phyloP scores from a whole-genome alignment of 192 early-diverging fungal genomes.

The Phycomyces nitens region DNA sequence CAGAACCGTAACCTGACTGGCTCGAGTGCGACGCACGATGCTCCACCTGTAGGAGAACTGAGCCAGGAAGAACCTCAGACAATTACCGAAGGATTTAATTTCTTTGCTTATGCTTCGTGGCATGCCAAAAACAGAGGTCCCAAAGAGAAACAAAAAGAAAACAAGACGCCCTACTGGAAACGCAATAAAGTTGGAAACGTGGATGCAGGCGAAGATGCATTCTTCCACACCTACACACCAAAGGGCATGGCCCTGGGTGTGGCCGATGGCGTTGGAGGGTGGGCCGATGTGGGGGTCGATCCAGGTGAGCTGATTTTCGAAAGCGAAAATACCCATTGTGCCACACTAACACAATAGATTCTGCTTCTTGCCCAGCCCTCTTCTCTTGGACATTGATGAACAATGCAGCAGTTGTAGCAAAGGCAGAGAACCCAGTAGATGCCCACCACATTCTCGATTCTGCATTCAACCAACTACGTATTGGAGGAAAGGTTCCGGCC shows the following conservation, averaged over 20 bases:
- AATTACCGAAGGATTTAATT: conserved; percentile 14
- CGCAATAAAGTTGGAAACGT: conserved; percentile 48
- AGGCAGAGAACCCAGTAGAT: conserved; percentile 34
- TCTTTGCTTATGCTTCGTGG: conserved; percentile 35
- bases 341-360: conserved; percentile 8
- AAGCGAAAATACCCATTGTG: background rate
- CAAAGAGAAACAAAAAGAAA: conserved; percentile 4
- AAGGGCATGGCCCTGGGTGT: conserved; percentile 54
- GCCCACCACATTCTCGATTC: conserved; percentile 50
- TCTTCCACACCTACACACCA: conserved; percentile 51
- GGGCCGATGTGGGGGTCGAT: conserved; percentile 47
- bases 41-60: background rate
- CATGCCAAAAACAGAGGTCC: conserved; percentile 26
- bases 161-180: conserved; percentile 37
- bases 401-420: conserved; percentile 50
- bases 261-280: conserved; percentile 60
- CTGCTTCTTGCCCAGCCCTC: conserved; percentile 36
- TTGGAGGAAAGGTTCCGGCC: conserved; percentile 50
- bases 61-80: background rate
- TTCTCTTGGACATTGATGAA: conserved; percentile 63
- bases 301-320: conserved; percentile 12
- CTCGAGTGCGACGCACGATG: background rate
- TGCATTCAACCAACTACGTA: conserved; percentile 46
- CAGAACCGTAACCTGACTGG: background rate
- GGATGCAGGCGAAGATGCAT: conserved; percentile 61